phyloP scores from a whole-genome alignment of 192 early-diverging fungal species.

The Coemansia sp. region DNA sequence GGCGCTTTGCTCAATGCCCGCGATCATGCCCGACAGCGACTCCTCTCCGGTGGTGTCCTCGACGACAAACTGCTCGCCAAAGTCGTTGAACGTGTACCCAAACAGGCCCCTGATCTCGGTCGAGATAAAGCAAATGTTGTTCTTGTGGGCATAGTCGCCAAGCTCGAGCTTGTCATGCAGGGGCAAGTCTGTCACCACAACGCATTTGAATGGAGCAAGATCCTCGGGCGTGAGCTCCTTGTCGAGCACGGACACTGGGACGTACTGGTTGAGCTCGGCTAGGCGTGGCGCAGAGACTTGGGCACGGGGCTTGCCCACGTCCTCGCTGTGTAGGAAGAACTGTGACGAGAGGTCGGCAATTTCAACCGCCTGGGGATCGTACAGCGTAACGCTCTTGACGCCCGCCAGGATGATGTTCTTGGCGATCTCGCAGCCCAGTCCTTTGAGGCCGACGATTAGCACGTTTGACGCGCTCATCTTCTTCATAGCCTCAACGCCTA shows the following conservation, averaged over 20 bases:
- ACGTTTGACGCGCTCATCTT: constrained; percentile 98
- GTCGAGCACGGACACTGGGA: constrained; percentile 85
- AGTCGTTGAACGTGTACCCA: constrained; percentile 94
- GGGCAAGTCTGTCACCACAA: constrained; percentile 86
- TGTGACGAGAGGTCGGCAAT: constrained; percentile 83
- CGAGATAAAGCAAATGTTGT: constrained; percentile 83
- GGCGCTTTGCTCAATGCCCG: constrained; percentile 71
- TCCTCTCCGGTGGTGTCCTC: constrained; percentile 93
- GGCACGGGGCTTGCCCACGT: constrained; percentile 89
- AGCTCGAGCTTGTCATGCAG: constrained; percentile 81
- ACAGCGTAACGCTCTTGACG: constrained; percentile 97
- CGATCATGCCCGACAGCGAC: constrained; percentile 90
- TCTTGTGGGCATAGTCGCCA: constrained; percentile 78
- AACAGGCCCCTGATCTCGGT: constrained; percentile 92
- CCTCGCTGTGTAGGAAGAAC: constrained; percentile 87
- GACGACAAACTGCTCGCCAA: constrained; percentile 88
- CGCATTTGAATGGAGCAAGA: constrained; percentile 67
- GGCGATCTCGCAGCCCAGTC: constrained; percentile 97
- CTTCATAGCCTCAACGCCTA: constrained; percentile 96
- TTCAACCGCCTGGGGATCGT: constrained; percentile 79
- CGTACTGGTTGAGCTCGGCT: constrained; percentile 96
- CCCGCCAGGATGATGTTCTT: constrained; percentile 99
- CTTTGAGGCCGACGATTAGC: constrained; percentile 93
- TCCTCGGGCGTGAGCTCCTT: constrained; percentile 77
- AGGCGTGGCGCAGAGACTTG: constrained; percentile 75